Conservation (phyloP, 2,329 filamentous ascomycete species). For the Didymella glomerata region DNA sequence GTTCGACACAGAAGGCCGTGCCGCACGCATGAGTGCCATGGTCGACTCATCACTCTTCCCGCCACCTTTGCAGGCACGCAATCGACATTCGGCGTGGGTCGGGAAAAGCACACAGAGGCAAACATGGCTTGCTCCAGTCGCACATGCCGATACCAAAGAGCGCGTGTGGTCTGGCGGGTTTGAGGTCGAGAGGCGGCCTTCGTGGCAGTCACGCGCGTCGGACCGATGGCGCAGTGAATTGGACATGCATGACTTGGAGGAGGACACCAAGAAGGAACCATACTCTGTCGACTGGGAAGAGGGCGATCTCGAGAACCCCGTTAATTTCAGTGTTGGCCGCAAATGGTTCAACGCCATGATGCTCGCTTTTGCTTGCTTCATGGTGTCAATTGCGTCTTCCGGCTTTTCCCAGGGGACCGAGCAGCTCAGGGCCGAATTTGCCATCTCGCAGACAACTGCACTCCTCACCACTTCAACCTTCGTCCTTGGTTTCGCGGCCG, state of each 20-base stretch:
- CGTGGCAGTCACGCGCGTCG: conserved; percentile 23
- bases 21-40: conserved; percentile 30
- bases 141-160: conserved; percentile 12
- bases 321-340: conserved; percentile 60
- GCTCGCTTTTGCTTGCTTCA: conserved; percentile 41
- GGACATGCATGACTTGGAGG: not conserved
- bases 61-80: conserved; percentile 11
- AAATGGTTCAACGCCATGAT: conserved; percentile 45
- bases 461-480: conserved; percentile 41
- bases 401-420: conserved; percentile 37
- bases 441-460: conserved; percentile 27
- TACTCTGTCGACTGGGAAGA: conserved; percentile 59
- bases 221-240: conserved; percentile 8
- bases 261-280: conserved; percentile 9
- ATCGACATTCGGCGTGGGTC: conserved; percentile 25
- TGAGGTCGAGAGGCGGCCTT: conserved; percentile 29
- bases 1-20: conserved; percentile 33
- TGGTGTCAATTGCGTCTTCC: conserved; percentile 40
- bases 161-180: conserved; percentile 28
- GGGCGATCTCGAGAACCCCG: conserved; percentile 62
- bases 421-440: conserved; percentile 40
- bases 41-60: conserved; percentile 29
- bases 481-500: conserved; percentile 42
- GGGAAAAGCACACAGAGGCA: conserved; percentile 20
- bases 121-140: conserved; percentile 28